These are phyloP conservation scores for Debaryomyces nepalensis DNA, from an alignment of 1,139 yeast genomes.

Conservation along the genomic window DNA sequence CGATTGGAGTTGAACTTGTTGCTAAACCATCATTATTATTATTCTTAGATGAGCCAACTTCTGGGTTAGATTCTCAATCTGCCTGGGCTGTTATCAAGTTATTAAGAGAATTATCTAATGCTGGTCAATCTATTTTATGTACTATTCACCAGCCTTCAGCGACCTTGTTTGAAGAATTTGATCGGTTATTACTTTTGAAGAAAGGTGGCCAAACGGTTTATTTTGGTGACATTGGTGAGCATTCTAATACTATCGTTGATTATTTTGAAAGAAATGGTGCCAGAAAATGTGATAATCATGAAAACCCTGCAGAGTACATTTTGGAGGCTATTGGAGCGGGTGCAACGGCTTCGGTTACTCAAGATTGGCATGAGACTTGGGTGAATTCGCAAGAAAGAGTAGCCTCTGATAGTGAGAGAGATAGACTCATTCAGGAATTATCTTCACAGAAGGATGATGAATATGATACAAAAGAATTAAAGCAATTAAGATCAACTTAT, in stretches of 20 bases:
- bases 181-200: conserved; percentile 70
- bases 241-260: conserved; percentile 60
- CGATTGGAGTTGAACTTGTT: conserved; percentile 83
- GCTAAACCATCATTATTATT: conserved; percentile 83
- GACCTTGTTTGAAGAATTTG: conserved; percentile 74
- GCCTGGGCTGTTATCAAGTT: conserved; percentile 86
- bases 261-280: conserved; percentile 78
- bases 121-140: conserved; percentile 83
- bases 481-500: conserved; percentile 24
- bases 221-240: conserved; percentile 77
- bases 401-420: conserved; percentile 23
- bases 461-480: conserved; percentile 14
- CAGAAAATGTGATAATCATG: conserved; percentile 53
- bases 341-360: conserved; percentile 56
- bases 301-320: conserved; percentile 72
- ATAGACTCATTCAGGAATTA: conserved; percentile 24
- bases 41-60: conserved; percentile 91
- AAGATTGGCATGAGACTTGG: conserved; percentile 56
- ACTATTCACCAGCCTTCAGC: conserved; percentile 89
- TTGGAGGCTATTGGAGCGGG: conserved; percentile 69
- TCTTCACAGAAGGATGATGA: conserved; percentile 12
- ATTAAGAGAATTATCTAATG: conserved; percentile 73
- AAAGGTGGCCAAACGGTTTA: conserved; percentile 80
- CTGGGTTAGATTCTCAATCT: conserved; percentile 90
- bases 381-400: conserved; percentile 36